Evolutionary conservation across 306 rosid genomes (phyloP).

Genomic region (Castanea sativa): DNA sequence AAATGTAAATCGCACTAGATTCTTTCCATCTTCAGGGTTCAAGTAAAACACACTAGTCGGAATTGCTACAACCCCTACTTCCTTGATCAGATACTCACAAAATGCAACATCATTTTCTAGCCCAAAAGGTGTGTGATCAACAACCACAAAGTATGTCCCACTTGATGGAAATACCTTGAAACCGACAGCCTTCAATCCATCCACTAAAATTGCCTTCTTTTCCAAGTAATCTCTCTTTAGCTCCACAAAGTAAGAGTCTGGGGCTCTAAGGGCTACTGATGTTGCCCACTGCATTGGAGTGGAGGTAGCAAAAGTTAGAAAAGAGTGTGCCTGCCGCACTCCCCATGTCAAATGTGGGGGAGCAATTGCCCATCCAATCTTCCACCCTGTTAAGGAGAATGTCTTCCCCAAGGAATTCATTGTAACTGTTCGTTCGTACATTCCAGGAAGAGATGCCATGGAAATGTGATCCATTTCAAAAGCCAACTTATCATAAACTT

Average conservation of each 20-base stretch:
- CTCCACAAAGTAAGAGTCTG: conserved; percentile 73
- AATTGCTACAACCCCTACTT: conserved; percentile 92
- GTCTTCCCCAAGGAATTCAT: conserved; percentile 91
- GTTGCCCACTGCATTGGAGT: conserved; percentile 93
- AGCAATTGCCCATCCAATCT: conserved; percentile 88
- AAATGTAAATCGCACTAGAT: conserved; percentile 83
- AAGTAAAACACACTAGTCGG: conserved; percentile 91
- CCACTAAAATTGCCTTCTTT: conserved; percentile 78
- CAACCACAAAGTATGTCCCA: conserved; percentile 90
- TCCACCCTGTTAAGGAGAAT: conserved; percentile 93
- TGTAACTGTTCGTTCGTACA: conserved; percentile 84
- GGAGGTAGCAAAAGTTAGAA: conserved; percentile 72
- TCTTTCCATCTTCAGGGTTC: conserved; percentile 93
- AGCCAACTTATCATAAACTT: conserved; percentile 87
- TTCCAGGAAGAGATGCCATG: conserved; percentile 79
- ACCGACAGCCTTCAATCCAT: conserved; percentile 80
- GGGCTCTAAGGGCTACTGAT: conserved; percentile 87
- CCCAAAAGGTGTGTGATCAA: conserved; percentile 95
- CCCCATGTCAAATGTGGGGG: conserved; percentile 86
- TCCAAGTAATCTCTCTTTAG: conserved; percentile 70
- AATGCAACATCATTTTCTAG: conserved; percentile 72
- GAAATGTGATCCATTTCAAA: conserved; percentile 93
- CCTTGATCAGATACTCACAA: conserved; percentile 84
- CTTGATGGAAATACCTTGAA: conserved; percentile 81
- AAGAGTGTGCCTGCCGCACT: conserved; percentile 71